Base-by-base conservation (phyloP, 2,329 filamentous ascomycete species). In the Aureobasidium sp. region DNA sequence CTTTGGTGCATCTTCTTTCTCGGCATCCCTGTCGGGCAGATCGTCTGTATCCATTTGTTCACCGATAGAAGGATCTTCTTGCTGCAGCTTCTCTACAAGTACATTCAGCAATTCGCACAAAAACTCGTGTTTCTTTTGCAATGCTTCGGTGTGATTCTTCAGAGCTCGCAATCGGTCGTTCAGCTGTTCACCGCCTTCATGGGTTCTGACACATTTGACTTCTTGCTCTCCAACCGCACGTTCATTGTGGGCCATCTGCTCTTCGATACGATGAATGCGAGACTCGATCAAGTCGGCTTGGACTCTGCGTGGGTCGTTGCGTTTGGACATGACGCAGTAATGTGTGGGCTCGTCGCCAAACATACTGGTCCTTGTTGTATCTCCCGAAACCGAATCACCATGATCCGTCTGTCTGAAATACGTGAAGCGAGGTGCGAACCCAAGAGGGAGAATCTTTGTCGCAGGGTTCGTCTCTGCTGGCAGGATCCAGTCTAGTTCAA, bases 401-500 rank as follows among this genome's bases (percentile, higher is more conserved):
- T 97, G 94, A 68, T 99, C 94, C 1, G 94, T 99, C 74, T 99
- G 91, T 36, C 94, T 86, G 78, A 97, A 96, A 73, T 99, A 99
- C 0, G 94, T 97, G 69, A 99, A 89, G 1, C 94, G 85, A n/a
- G 94, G 95, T 25, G 93, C 90, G 69, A 87, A 97, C 0, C 90
- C 92, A 8, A 99, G 81, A 0, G 95, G 95, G 59, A 99, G 76
- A 49, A 99, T 99, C 73, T 94, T 92, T 0, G 93, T 97, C 67
- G 95, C 88, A 0, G 93, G 92, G 66, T 96, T 95, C 36, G 88
- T 85, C 70, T 96, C 90, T 15, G 90, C 88, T 0, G 93, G 93
- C 29, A 97, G 76, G 59, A 96, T 92, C 93, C 93, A 97, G 72
- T 97, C 95, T 25, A 99, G 78, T 73, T 99, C 94, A 34, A 99